A percentile compares a stretch with the other conserved stretches of the same genome.
Evolutionary conservation across 495 filamentous ascomycete genomes (phyloP).

Genomic region (Coniosporium apollinis): DNA sequence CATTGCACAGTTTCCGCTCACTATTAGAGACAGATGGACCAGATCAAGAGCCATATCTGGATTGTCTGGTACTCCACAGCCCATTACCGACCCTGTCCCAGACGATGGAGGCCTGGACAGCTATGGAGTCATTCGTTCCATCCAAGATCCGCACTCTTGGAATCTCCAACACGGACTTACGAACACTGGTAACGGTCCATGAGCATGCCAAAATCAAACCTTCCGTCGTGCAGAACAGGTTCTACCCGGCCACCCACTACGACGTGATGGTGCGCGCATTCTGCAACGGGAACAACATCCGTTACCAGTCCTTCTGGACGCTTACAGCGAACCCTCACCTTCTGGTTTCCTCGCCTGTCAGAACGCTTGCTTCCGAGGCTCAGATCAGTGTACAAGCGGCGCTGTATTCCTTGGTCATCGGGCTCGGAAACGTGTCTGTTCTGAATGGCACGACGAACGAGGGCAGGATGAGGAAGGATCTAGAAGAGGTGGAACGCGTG

Average conservation of each 20-base stretch:
- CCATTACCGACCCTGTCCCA: constrained; percentile 39
- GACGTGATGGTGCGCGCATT: constrained; percentile 45
- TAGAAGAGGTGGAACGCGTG: constrained; percentile 36
- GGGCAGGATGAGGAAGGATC: constrained; percentile 47
- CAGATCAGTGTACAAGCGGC: constrained; percentile 35
- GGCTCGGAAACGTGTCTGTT: constrained; percentile 38
- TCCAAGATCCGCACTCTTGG: constrained; percentile 46
- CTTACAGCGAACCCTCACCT: constrained; percentile 53
- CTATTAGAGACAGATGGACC: constrained; percentile 14
- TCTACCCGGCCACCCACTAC: constrained; percentile 41
- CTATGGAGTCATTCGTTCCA: constrained; percentile 48
- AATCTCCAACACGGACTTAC: constrained; percentile 49
- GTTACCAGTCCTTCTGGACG: constrained; percentile 71
- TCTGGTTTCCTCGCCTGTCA: constrained; percentile 33
- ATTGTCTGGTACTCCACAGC: constrained; percentile 57
- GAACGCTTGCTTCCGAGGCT: constrained; percentile 29
- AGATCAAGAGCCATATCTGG: constrained; percentile 40
- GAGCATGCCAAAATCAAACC: constrained; percentile 32
- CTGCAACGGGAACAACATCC: constrained; percentile 39
- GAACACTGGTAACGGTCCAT: constrained; percentile 35
- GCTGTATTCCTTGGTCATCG: constrained; percentile 51
- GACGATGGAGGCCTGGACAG: constrained; percentile 48
- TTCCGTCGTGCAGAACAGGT: constrained; percentile 61
- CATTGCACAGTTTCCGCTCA: constrained; percentile 47
- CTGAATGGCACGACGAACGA: constrained; percentile 54